These are phyloP conservation scores for Nemania sp. DNA, from an alignment of 2,329 filamentous ascomycete genomes.

Conservation along the genomic window DNA sequence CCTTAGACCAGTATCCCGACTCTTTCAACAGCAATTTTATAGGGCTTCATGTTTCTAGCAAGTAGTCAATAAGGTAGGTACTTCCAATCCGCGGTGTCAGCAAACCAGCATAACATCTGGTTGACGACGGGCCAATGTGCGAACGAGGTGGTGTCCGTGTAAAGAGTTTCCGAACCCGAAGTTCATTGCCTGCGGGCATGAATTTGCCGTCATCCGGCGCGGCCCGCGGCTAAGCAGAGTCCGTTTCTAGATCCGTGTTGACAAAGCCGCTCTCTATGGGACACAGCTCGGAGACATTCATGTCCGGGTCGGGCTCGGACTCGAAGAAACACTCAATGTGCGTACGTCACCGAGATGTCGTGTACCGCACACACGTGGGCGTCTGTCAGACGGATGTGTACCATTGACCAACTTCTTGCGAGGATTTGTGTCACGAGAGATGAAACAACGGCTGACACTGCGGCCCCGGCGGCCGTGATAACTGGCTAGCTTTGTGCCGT, in stretches of 20 bases:
- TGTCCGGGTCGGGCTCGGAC: constrained; percentile 58
- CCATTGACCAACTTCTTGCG: constrained; percentile 62
- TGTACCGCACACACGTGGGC: constrained; percentile 57
- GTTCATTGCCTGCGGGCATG: constrained; percentile 57
- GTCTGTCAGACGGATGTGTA: constrained; percentile 59
- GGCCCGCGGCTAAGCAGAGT: constrained; percentile 45
- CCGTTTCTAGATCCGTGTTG: constrained; percentile 47
- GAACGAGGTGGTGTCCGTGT: constrained; percentile 31
- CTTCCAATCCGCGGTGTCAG: constrained; percentile 62
- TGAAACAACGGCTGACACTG: constrained; percentile 51
- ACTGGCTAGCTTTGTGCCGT: constrained; percentile 45
- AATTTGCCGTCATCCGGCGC: constrained; percentile 45
- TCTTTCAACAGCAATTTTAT: constrained; percentile 56
- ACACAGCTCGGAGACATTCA: constrained; percentile 62
- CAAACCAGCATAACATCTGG: constrained; percentile 65
- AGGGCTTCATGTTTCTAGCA: constrained; percentile 53
- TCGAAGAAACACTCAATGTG: constrained; percentile 69
- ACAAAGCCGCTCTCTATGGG: constrained; percentile 61
- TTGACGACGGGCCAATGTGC: constrained; percentile 55
- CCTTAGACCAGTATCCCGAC: constrained; percentile 65
- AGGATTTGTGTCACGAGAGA: constrained; percentile 53
- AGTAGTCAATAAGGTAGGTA: constrained; percentile 63
- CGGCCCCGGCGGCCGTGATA: constrained; percentile 57
- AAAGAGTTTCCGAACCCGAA: constrained; percentile 44
- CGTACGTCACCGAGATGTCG: constrained; percentile 63